Conservation (phyloP, 164 flowering plant genomes). For the Platanus orientalis region DNA sequence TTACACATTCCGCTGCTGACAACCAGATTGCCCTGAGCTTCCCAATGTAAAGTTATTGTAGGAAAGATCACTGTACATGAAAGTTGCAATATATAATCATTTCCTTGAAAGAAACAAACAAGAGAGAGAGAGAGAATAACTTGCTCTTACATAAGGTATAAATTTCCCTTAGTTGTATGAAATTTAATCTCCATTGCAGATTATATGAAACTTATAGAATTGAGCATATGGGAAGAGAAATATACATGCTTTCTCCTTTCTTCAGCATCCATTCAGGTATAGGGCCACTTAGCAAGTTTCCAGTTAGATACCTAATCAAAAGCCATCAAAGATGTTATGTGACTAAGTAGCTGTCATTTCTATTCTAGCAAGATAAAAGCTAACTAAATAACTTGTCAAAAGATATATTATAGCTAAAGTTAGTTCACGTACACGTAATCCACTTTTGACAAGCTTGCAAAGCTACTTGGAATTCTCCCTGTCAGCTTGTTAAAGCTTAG, state of each 20-base stretch:
- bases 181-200: not conserved
- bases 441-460: slow-evolving; percentile 12
- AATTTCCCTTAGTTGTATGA: no score
- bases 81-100: no score
- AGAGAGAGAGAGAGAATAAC: no score
- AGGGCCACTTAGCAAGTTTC: slow-evolving; percentile 57
- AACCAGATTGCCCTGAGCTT: not conserved
- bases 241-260: slow-evolving; percentile 52
- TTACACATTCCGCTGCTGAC: not conserved
- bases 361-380: not conserved
- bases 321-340: not conserved
- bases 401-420: not conserved
- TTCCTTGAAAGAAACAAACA: no score
- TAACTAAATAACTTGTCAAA: no score
- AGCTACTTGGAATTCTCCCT: slow-evolving; percentile 44
- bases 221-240: slow-evolving; percentile 12
- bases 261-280: slow-evolving; percentile 48
- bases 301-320: slow-evolving; percentile 49
- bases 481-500: slow-evolving; percentile 60
- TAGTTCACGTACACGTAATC: slow-evolving; percentile 39
- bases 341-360: not conserved
- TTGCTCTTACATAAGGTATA: no score
- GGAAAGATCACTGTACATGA: not conserved
- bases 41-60: not conserved
- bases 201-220: not conserved